Evolutionary conservation across 2,329 filamentous ascomycete genomes (phyloP).

Genomic region (Diplodia seriata): DNA sequence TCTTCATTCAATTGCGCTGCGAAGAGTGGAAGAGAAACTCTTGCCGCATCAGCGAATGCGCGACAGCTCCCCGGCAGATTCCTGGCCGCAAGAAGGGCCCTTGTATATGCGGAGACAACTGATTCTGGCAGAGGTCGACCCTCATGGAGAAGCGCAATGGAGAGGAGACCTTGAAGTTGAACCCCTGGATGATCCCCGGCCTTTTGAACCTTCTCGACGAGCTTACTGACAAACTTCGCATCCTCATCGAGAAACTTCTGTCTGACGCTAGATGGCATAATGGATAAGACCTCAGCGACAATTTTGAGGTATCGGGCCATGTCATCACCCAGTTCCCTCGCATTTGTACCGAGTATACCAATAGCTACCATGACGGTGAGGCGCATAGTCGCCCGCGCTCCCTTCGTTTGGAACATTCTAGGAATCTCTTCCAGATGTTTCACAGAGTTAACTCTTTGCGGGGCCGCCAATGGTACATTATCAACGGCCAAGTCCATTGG

Average conservation of each 20-base stretch:
- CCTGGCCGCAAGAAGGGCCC: constrained; percentile 34
- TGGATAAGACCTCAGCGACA: constrained; percentile 33
- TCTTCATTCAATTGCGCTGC: constrained; percentile 13
- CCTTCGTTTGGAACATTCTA: constrained; percentile 8
- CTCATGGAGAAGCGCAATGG: constrained; percentile 41
- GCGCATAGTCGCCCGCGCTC: constrained; percentile 40
- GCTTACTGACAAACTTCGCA: constrained; percentile 36
- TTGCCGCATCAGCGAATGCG: constrained; percentile 11
- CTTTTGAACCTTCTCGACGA: constrained; percentile 41
- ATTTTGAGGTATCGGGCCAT: constrained; percentile 45
- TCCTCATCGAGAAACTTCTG: constrained; percentile 2
- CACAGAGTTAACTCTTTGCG: background rate
- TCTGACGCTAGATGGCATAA: constrained; percentile 11
- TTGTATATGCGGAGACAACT: constrained; percentile 39
- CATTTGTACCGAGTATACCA: constrained; percentile 40
- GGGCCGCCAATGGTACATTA: background rate
- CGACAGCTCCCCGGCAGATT: constrained; percentile 10
- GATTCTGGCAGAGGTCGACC: constrained; percentile 36
- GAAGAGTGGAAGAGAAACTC: constrained; percentile 10
- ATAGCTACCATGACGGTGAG: constrained; percentile 44
- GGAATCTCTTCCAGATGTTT: constrained; percentile 16
- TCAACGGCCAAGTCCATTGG: background rate
- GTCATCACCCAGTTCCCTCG: constrained; percentile 39
- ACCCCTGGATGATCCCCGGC: constrained; percentile 37
- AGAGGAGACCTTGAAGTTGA: constrained; percentile 42